Evolutionary conservation across 495 filamentous ascomycete species (phyloP).

Genomic region (Thermochaetoides thermophila): DNA sequence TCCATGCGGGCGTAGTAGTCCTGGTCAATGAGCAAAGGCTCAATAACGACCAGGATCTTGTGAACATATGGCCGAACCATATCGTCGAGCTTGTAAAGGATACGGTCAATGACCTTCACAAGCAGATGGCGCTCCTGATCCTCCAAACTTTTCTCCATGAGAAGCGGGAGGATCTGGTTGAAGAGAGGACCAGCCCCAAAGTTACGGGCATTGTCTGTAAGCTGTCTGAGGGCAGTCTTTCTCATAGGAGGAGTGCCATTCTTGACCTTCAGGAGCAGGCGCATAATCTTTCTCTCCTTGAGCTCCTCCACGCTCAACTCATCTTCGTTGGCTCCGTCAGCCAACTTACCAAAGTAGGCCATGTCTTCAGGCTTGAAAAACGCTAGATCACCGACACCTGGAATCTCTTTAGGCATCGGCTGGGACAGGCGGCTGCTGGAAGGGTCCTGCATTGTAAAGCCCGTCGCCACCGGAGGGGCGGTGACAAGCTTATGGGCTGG

Average conservation of each 20-base stretch:
- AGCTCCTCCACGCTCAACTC: constrained; percentile 84
- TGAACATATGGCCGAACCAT: constrained; percentile 93
- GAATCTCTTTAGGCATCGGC: constrained; percentile 90
- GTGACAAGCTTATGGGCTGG: constrained; percentile 61
- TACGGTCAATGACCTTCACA: constrained; percentile 97
- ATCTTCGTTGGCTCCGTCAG: constrained; percentile 88
- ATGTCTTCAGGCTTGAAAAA: constrained; percentile 99
- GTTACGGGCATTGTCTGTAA: constrained; percentile 94
- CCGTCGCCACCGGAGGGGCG: constrained; percentile 56
- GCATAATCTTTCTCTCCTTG: constrained; percentile 98
- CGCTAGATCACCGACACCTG: constrained; percentile 90
- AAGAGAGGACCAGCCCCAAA: constrained; percentile 92
- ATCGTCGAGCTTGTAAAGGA: constrained; percentile 96
- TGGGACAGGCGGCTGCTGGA: constrained; percentile 68
- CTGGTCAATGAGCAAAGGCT: constrained; percentile 95
- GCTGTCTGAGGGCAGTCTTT: constrained; percentile 95
- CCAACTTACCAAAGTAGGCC: constrained; percentile 96
- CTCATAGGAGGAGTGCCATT: constrained; percentile 98
- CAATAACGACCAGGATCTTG: constrained; percentile 97
- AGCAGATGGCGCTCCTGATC: constrained; percentile 97
- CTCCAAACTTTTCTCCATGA: constrained; percentile 98
- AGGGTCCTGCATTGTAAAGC: constrained; percentile 97
- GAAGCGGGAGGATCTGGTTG: constrained; percentile 90
- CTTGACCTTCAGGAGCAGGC: constrained; percentile 93
- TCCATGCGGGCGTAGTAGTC: constrained; percentile 99